phyloP scores from a whole-genome alignment of 2,329 filamentous ascomycete species.

The Fusarium sp. region DNA sequence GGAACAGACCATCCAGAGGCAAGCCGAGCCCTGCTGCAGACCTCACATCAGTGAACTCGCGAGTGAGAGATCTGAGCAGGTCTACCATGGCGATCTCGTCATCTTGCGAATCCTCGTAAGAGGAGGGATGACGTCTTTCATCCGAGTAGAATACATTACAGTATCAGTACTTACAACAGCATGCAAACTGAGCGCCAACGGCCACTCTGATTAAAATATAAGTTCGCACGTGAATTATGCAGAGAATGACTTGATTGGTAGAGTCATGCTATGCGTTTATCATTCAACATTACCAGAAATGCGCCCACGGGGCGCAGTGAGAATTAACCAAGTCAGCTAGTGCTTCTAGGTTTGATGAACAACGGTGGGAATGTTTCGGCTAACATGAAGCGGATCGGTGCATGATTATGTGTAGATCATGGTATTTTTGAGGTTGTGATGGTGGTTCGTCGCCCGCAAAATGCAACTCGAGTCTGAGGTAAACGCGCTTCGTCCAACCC shows the following conservation, averaged over 20 bases:
- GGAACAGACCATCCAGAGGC: constrained; percentile 46
- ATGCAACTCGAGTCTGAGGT: constrained; percentile 27
- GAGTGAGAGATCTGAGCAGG: constrained; percentile 42
- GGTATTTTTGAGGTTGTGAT: constrained; percentile 18
- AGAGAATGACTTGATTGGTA: constrained; percentile 10
- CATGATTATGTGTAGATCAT: constrained; percentile 35
- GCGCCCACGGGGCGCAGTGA: constrained; percentile 30
- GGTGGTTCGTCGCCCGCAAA: constrained; percentile 17
- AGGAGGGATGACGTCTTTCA: constrained; percentile 45
- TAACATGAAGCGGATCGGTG: constrained; percentile 16
- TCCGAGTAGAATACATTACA: constrained; percentile 47
- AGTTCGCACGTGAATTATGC: constrained; percentile 13
- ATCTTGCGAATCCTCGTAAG: constrained; percentile 42
- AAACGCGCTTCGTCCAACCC: constrained; percentile 34
- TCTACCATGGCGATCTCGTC: constrained; percentile 46
- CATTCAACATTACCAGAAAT: constrained; percentile 8
- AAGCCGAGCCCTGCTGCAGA: constrained; percentile 48
- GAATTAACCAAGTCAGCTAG: constrained; percentile 17
- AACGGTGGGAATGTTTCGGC: constrained; percentile 29
- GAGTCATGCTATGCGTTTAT: constrained; percentile 12
- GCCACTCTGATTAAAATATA: constrained; percentile 13
- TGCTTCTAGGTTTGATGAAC: constrained; percentile 15
- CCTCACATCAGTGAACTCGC: constrained; percentile 31
- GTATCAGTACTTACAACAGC: constrained; percentile 29
- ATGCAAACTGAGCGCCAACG: constrained; percentile 31